Evolutionary conservation across 139 green algal genomes (phyloP).

Genomic region (Eudorina sp.): DNA sequence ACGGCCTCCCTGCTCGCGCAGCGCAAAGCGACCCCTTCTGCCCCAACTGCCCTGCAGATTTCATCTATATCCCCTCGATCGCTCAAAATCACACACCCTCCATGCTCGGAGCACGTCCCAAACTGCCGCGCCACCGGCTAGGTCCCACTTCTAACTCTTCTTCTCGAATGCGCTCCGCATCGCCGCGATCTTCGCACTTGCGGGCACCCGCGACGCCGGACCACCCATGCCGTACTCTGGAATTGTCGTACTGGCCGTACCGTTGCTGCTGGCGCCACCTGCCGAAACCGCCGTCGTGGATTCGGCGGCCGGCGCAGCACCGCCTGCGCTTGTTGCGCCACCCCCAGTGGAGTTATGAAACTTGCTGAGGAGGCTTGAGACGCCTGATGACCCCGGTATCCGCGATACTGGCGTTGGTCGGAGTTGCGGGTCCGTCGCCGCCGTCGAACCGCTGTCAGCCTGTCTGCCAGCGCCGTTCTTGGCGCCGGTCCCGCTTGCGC

Average conservation of each 20-base stretch:
- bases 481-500: not conserved
- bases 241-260: too few relatives aligned
- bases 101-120: too few relatives aligned
- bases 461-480: not conserved
- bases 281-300: not conserved
- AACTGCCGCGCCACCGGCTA: too few relatives aligned
- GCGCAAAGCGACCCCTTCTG: too few relatives aligned
- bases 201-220: conserved; percentile 2
- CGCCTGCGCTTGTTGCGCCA: not conserved
- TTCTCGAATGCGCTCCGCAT: conserved; percentile 44
- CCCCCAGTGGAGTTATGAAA: conserved; percentile 5
- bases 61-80: too few relatives aligned
- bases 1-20: too few relatives aligned
- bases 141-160: too few relatives aligned
- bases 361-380: conserved; percentile 4
- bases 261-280: not conserved
- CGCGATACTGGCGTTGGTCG: too few relatives aligned
- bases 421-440: too few relatives aligned
- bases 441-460: not conserved
- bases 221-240: conserved; percentile 30
- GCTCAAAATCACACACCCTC: too few relatives aligned
- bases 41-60: too few relatives aligned
- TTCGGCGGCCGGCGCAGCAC: not conserved
- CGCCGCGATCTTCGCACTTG: conserved; percentile 16
- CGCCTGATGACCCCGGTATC: too few relatives aligned